Base-by-base conservation (phyloP, 768 basidiomycete species). In the Tulasnella sp. region DNA sequence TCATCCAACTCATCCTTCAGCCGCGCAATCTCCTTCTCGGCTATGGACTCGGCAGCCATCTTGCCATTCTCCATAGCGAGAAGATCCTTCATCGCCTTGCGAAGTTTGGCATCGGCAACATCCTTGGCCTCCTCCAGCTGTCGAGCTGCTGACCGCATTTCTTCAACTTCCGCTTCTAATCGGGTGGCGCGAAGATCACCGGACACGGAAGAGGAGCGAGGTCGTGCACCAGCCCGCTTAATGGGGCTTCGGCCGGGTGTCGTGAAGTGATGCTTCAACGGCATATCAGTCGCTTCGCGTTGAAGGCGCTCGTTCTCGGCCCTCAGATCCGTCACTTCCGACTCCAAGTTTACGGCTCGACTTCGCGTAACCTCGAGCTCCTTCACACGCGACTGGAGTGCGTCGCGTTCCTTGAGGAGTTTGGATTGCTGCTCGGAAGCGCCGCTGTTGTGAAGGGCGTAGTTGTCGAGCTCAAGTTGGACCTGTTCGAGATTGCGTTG, bases 41-140 rank as follows among this genome's bases (percentile, higher is more conserved):
- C 51, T 8, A 53, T 34, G n/a, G 31, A 34, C 41, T 53, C 51
- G 1, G 51, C 51, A 8, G 51, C 51, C 51, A 53, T 53, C 34
- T 53, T 53, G 27, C 31, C 51, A n/a, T 53, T 53, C 31, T 53
- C 51, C 51, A 38, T 38, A 11, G 51, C 51, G 30, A 53, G 51
- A 34, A 53, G 51, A 24, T 53, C 51, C 22, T 30, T 38, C 24
- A 34, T 53, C 10, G 51, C 51, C 21, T 38, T 53, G 31, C 25
- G n/a, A 31, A 53, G 51, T 12, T 53, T 53, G 10, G 31, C 22
- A 17, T 53, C 31, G 1, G 51, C 51, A 10, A 31, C 22, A n/a
- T 53, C 51, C 15, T 30, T 41, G 22, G 51, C 31, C 11, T 30
- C 12, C 31, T 53, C 51, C 22, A 41, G 17, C 41, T 53, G 27